Evolutionary conservation across 2,329 filamentous ascomycete species (phyloP), one percentile per base, ranked within the genome.

Genomic region (Calcarisporium arbuscula): DNA sequence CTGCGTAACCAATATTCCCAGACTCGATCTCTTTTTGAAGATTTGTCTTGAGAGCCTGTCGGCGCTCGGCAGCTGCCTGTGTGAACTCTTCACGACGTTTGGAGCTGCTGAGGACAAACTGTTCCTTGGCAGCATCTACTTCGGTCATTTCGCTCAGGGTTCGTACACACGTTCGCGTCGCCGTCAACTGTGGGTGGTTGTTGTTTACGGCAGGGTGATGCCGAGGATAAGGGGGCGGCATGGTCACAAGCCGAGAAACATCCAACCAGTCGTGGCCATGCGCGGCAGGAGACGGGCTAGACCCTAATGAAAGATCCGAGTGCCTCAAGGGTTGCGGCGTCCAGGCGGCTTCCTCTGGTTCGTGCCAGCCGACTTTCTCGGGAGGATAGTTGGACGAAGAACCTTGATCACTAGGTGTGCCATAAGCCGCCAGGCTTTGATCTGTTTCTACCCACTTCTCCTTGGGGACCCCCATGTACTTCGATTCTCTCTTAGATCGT

Each of bases 121-220:
- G 73, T 57, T 77, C 70, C 51, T 88, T 85, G 2, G 80, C 81
- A 1, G 67, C 70, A 38, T 81, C 74, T 5, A 90, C 64, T 50
- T 92, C 85, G 12, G 72, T 69, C 32, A 95, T 63, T 47, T 92
- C 80, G 34, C 80, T 83, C 26, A 95, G 63, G 2, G 72, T 70
- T 11, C 88, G 77, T 15, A 95, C 83, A 0, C 79, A 73, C 4
- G 71, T 78, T 32, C 92, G 80, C 30, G 85, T 89, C 2, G 78
- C 72, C 0, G 82, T 74, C n/a, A 98, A 72, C 44, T 94, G 83
- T 0, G 92, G 92, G 52, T 98, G 92, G 47, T 78, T 94, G 52
- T 96, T 98, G 57, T 94, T 95, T 12, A 96, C 85, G 1, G 92
- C 92, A 8, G 92, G 92, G 49, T 96, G 84, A 52, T 96, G 90